Base-by-base conservation (phyloP, 768 basidiomycete genomes). In the Boletus subparvulus region DNA sequence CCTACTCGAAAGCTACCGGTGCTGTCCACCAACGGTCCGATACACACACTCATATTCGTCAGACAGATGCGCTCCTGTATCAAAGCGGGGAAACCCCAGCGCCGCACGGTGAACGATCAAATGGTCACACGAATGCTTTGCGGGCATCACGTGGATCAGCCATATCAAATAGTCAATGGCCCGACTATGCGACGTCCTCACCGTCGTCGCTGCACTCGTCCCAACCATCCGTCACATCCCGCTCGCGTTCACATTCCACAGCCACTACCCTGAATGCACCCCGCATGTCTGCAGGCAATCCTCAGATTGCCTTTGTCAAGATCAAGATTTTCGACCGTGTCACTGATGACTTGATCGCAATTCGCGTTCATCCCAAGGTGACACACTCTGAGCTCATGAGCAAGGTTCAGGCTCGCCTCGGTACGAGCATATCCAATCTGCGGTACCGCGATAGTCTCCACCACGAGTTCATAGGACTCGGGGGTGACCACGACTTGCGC, bases 271-370 rank as follows among this genome's bases (percentile, higher is more conserved):
- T 83, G 51, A 90, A 84, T 65, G 83, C 77, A 32, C 89, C 90
- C 12, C 78, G 86, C 21, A 88, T 92, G 64, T 92, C 90, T 48
- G 83, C 86, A 17, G 82, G 81, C 44, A 90, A 90, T 60, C 84
- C 86, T 6, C 87, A 91, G 66, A 85, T 87, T 14, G 90, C 95
- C 24, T 98, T 94, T 74, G 82, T 98, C 62, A 99, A 98, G 77
- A 97, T 99, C 76, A 99, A 99, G 76, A 93, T 99, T 44, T 97
- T 97, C 70, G 92, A 97, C 74, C 84, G 91, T 39, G 80, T 88
- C 54, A 88, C 93, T 26, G 95, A 98, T 68, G 97, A 99, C 71
- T 77, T 98, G 52, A 94, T 98, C 60, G 97, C 97, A 5, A 97
- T 98, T 54, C 87, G 97, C 14, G 96, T 98, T 30, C 94, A 96